Evolutionary conservation across 371 early-diverging fungal genomes (phyloP), one percentile per base, ranked within the genome.

Genomic region (Rhizopus arrhizus): DNA sequence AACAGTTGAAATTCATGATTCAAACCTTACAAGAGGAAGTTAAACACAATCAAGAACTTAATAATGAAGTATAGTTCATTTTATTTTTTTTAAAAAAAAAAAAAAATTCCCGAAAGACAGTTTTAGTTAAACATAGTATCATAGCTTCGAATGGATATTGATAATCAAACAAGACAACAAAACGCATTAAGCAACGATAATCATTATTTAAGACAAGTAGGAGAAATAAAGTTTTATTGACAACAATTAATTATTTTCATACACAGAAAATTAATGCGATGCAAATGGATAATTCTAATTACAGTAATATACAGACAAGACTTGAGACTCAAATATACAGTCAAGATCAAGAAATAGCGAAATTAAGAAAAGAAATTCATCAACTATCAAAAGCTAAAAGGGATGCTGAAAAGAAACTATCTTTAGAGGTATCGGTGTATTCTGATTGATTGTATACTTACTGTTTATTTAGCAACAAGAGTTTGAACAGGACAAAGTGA

Each of bases 321-420:
- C 64, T 81, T 9, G 81, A 81, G 48, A 81, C 77, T 3, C 77
- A 78, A 61, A 47, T 81, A 28, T 81, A 81, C 51, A 66, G 69
- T 33, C 77, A 76, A 52, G 78, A 78, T 57, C 77, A 78, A 58
- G 81, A 81, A 29, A 63, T 68, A 9, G 51, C 53, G 3, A 56
- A 46, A 11, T 42, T 74, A 15, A 68, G 65, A 36, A 81, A 77
- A 65, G 73, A 81, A 49, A 51, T 71, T 3, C 76, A 76, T 47
- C 70, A 66, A 22, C 57, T 78, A 2, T 67, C 72, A 41, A 81
- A 76, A 61, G 42, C 70, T 2, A 72, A 69, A 35, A 70, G 64
- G 47, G 78, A 81, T 63, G 58, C 64, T 8, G 81, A 81, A 48
- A 76, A 66, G 45, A 81, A 74, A 41, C 51, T 75, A 31, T 47